These are phyloP conservation scores for Pythium aristosporum DNA, from an alignment of 352 stramenopile genomes.

Conservation along the genomic window DNA sequence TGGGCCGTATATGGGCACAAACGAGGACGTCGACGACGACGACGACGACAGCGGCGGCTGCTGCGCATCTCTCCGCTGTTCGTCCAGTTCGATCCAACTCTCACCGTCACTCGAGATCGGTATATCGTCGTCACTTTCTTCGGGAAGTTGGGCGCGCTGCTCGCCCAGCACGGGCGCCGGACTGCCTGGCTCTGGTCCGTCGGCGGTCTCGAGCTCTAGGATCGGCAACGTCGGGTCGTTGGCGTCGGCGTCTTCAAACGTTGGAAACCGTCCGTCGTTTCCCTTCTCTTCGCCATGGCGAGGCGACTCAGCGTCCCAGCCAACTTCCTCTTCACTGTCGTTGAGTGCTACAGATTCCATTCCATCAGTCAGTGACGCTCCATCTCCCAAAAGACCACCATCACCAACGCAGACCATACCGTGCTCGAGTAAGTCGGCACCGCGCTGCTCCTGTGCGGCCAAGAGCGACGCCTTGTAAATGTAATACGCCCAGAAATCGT, in stretches of 20 bases:
- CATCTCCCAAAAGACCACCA: neutral
- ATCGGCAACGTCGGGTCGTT: slow-evolving; percentile 7
- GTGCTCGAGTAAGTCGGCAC: slow-evolving; percentile 61
- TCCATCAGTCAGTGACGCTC: neutral
- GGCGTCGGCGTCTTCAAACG: slow-evolving; percentile 32
- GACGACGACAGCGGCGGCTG: slow-evolving; percentile 42
- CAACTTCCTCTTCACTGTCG: slow-evolving; percentile 66
- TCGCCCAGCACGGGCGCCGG: slow-evolving; percentile 7
- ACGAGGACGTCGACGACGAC: slow-evolving; percentile 42
- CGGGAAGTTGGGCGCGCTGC: slow-evolving; percentile 1
- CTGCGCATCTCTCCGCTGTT: slow-evolving; percentile 44
- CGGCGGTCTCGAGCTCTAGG: neutral
- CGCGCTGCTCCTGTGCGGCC: slow-evolving; percentile 63
- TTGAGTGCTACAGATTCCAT: slow-evolving; percentile 39
- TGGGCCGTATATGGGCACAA: slow-evolving; percentile 21
- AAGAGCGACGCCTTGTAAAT: slow-evolving; percentile 75
- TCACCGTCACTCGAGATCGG: slow-evolving; percentile 51
- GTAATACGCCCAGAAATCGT: slow-evolving; percentile 71
- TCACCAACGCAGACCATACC: slow-evolving; percentile 28
- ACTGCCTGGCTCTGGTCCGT: slow-evolving; percentile 4
- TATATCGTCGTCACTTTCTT: slow-evolving; percentile 11
- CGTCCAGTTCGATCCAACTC: slow-evolving; percentile 68
- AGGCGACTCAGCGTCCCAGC: slow-evolving; percentile 68
- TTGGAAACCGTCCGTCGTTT: slow-evolving; percentile 36
- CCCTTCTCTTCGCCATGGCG: slow-evolving; percentile 28